phyloP scores from a whole-genome alignment of 257 asterid genomes.

The Solanum sitiens region DNA sequence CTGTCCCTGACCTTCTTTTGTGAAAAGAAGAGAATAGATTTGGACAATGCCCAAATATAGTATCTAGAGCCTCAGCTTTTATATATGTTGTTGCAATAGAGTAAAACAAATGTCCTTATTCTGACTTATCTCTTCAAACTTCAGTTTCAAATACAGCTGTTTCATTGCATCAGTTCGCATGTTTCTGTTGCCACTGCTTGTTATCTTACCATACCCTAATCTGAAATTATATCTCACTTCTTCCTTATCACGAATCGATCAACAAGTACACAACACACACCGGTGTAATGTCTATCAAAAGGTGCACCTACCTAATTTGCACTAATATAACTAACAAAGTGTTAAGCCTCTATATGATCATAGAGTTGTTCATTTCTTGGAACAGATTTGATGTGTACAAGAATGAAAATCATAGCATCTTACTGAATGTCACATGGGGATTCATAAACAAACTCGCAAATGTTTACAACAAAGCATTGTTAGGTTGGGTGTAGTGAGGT shows the following conservation, averaged over 20 bases:
- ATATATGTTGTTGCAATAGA: neutral
- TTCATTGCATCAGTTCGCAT: neutral
- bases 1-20: neutral
- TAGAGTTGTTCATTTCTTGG: neutral
- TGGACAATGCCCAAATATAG: neutral
- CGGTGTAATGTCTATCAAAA: neutral
- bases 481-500: neutral
- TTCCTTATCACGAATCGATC: neutral
- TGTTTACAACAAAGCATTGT: neutral
- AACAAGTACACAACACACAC: neutral
- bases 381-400: neutral
- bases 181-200: neutral
- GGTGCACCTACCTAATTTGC: neutral
- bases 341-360: neutral
- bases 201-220: neutral
- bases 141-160: neutral
- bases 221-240: neutral
- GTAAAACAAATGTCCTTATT: neutral
- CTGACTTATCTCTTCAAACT: neutral
- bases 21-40: neutral
- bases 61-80: neutral
- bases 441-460: neutral
- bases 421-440: neutral
- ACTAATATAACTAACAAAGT: neutral
- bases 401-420: neutral